Percentiles rank a stretch among this genome's conserved stretches.
phyloP scores from a whole-genome alignment of 2,329 filamentous ascomycete genomes.

The Stagonosporopsis chrysanthemi region DNA sequence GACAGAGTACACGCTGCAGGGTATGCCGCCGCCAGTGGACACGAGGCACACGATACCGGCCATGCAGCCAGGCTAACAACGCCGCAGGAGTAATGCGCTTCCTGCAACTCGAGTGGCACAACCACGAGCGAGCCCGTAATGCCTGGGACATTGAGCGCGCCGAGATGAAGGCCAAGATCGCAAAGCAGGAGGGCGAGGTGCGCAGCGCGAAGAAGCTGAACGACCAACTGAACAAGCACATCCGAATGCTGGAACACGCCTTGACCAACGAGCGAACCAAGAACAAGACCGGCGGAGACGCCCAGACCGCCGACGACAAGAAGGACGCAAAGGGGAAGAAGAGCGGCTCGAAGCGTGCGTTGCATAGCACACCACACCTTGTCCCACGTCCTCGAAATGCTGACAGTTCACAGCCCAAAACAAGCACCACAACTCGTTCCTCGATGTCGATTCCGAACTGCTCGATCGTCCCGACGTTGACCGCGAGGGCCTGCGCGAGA shows the following conservation, averaged over 20 bases:
- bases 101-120: conserved; percentile 98
- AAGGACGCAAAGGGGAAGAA: conserved; percentile 47
- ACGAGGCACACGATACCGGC: conserved; percentile 12
- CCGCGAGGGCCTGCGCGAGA: conserved; percentile 67
- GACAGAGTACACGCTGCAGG: conserved; percentile 76
- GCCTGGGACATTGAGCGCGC: conserved; percentile 99
- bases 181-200: conserved; percentile 87
- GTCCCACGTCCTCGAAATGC: conserved; percentile 13
- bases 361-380: conserved; percentile 20
- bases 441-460: conserved; percentile 57
- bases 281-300: conserved; percentile 63
- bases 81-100: conserved; percentile 93
- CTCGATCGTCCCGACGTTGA: conserved; percentile 58
- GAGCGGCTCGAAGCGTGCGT: conserved; percentile 31
- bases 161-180: conserved; percentile 98
- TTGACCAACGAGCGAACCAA: conserved; percentile 82
- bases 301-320: conserved; percentile 55
- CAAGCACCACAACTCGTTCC: conserved; percentile 59
- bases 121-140: conserved; percentile 96
- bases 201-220: conserved; percentile 87
- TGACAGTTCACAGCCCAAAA: conserved; percentile 53
- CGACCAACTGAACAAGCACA: conserved; percentile 88
- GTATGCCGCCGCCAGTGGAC: conserved; percentile 50
- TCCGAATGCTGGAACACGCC: conserved; percentile 86
- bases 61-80: conserved; percentile 26